These are phyloP conservation scores for Petrea volubilis DNA, from an alignment of 257 asterid species.

Conservation along the genomic window DNA sequence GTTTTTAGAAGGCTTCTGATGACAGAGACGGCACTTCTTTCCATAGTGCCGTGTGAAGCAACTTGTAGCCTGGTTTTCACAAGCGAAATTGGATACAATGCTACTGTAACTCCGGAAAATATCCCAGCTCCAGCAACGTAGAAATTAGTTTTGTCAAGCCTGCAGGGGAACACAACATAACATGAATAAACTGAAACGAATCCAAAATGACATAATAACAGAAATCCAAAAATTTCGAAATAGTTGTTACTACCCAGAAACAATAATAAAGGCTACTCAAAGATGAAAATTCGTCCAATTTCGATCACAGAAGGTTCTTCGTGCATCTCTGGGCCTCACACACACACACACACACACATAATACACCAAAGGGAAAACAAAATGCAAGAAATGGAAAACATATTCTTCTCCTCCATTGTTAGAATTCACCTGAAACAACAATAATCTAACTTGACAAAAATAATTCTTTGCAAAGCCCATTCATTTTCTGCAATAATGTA, in stretches of 20 bases:
- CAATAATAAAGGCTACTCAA: constrained; percentile 7
- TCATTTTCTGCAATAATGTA: constrained; percentile 1
- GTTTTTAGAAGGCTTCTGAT: constrained; percentile 65
- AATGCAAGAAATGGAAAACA: background rate
- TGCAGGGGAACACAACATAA: constrained; percentile 32
- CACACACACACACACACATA: background rate
- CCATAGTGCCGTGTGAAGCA: constrained; percentile 54
- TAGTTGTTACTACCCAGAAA: background rate
- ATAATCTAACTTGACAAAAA: background rate
- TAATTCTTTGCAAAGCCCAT: background rate
- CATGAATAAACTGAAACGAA: constrained; percentile 13
- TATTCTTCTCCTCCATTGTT: background rate
- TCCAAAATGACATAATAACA: constrained; percentile 5
- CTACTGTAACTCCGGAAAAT: constrained; percentile 76
- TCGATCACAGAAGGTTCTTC: constrained; percentile 5
- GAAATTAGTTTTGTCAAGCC: constrained; percentile 87
- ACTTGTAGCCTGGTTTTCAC: constrained; percentile 93
- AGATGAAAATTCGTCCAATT: background rate
- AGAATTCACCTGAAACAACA: constrained; percentile 19
- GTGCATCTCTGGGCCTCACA: background rate
- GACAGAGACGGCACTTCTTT: constrained; percentile 73
- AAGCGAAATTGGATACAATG: constrained; percentile 87
- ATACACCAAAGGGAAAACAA: background rate
- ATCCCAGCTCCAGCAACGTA: constrained; percentile 91
- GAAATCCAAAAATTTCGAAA: background rate